Evolutionary conservation across 2,329 filamentous ascomycete genomes (phyloP).

Genomic region (Stachybotrys chartarum): DNA sequence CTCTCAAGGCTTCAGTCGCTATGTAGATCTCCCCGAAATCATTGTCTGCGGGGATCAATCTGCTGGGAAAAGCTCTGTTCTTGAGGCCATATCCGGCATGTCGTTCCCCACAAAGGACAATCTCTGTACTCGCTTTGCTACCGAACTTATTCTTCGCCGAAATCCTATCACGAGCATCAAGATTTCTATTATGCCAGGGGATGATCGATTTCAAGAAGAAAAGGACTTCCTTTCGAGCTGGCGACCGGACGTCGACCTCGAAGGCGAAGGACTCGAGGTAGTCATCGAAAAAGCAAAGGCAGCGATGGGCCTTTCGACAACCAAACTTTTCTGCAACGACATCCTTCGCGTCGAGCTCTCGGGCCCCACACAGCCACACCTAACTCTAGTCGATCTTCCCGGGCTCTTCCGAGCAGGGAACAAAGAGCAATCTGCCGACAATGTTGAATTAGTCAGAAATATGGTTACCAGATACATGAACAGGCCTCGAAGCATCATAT

Average conservation of each 20-base stretch:
- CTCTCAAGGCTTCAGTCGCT: conserved; percentile 24
- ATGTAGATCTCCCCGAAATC: conserved; percentile 35
- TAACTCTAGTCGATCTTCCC: conserved; percentile 41
- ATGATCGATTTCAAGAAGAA: conserved; percentile 2
- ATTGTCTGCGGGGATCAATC: conserved; percentile 50
- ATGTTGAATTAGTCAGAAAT: conserved; percentile 22
- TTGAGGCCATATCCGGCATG: conserved; percentile 49
- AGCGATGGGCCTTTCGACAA: conserved; percentile 3
- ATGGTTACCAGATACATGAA: conserved; percentile 34
- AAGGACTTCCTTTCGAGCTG: background rate
- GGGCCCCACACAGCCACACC: conserved; percentile 18
- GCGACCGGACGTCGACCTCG: background rate
- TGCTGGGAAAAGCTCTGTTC: conserved; percentile 48
- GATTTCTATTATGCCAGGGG: conserved; percentile 12
- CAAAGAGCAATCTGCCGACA: conserved; percentile 22
- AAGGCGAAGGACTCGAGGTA: background rate
- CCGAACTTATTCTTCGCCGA: conserved; percentile 42
- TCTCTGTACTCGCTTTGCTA: conserved; percentile 49
- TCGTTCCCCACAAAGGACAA: conserved; percentile 41
- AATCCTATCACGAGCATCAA: conserved; percentile 8
- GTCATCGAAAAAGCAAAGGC: conserved; percentile 7
- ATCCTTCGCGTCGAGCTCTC: conserved; percentile 16
- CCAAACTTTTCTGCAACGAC: conserved; percentile 6
- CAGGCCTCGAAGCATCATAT: conserved; percentile 33
- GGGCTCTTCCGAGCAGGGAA: conserved; percentile 27